Evolutionary conservation across 805 yeast species (phyloP).

Genomic region (Maudiozyma pseudohumilis): DNA sequence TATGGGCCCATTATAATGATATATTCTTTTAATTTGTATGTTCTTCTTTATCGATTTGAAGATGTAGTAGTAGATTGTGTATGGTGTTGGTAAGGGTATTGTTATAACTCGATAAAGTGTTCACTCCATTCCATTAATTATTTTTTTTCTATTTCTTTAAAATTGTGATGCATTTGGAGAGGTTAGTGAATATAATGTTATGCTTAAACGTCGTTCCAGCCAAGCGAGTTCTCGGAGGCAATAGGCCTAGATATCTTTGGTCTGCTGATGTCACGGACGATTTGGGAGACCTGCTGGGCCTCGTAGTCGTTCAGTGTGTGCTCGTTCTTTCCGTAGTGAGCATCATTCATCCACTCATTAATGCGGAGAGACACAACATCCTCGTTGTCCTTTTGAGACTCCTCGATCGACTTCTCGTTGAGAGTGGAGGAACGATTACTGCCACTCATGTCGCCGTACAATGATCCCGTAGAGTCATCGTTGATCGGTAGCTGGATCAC

Average conservation of each 20-base stretch:
- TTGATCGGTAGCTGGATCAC: constrained; percentile 15
- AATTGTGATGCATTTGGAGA: background rate
- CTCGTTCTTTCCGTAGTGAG: constrained; percentile 1
- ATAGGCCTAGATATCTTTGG: constrained; percentile 58
- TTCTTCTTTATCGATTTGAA: background rate
- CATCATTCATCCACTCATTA: constrained; percentile 27
- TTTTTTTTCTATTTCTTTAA: too few relatives aligned
- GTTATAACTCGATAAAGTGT: background rate
- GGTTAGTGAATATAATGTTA: background rate
- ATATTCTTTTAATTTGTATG: too few relatives aligned
- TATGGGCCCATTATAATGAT: too few relatives aligned
- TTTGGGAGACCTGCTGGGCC: constrained; percentile 5
- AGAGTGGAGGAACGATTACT: background rate
- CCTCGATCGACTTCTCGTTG: background rate
- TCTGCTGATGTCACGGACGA: constrained; percentile 13
- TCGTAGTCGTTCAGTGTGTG: background rate
- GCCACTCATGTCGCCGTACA: too few relatives aligned
- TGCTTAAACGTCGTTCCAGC: constrained; percentile 42
- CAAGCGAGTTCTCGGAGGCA: constrained; percentile 59
- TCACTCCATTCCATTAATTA: too few relatives aligned
- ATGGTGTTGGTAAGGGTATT: background rate
- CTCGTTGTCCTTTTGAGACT: constrained; percentile 9
- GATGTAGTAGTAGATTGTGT: background rate
- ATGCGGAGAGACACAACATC: constrained; percentile 22
- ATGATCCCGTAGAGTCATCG: too few relatives aligned